Conservation (phyloP, 805 yeast genomes). For the Ogataea methanolica region DNA sequence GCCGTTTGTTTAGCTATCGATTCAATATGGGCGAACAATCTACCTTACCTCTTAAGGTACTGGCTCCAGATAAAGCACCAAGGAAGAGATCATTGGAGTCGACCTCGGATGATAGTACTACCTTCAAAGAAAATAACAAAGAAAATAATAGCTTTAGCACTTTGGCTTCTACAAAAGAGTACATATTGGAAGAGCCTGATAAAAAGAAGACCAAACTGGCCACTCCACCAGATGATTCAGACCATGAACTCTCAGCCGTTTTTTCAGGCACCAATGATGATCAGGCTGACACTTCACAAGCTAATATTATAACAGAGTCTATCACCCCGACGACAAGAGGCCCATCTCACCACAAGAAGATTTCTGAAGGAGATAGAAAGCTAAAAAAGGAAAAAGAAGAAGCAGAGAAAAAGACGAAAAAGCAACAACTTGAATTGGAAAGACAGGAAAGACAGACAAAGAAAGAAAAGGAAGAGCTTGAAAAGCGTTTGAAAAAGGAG, state of each 20-base stretch:
- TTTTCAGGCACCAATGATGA: background rate
- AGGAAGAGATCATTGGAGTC: slow-evolving; percentile 4
- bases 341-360: slow-evolving; percentile 2
- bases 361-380: slow-evolving; percentile 2
- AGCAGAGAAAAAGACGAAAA: slow-evolving; percentile 3
- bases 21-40: slow-evolving; percentile 10
- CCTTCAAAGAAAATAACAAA: background rate
- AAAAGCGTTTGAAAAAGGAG: background rate
- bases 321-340: slow-evolving; percentile 2
- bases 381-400: slow-evolving; percentile 8
- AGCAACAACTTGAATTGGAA: background rate
- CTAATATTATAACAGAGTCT: too few species aligned
- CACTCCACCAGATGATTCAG: slow-evolving; percentile 1
- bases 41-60: slow-evolving; percentile 7
- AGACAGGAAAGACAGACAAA: slow-evolving; percentile 1
- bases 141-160: background rate
- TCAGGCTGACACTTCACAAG: background rate
- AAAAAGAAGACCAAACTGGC: background rate
- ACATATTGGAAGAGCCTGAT: background rate
- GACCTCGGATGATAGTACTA: background rate
- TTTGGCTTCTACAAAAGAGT: too few species aligned
- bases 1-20: too few species aligned
- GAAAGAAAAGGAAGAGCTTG: slow-evolving; percentile 6
- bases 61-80: slow-evolving; percentile 17
- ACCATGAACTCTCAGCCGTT: background rate